Base-by-base conservation (phyloP, 805 yeast genomes). In the Saccharomycopsis sp. region DNA sequence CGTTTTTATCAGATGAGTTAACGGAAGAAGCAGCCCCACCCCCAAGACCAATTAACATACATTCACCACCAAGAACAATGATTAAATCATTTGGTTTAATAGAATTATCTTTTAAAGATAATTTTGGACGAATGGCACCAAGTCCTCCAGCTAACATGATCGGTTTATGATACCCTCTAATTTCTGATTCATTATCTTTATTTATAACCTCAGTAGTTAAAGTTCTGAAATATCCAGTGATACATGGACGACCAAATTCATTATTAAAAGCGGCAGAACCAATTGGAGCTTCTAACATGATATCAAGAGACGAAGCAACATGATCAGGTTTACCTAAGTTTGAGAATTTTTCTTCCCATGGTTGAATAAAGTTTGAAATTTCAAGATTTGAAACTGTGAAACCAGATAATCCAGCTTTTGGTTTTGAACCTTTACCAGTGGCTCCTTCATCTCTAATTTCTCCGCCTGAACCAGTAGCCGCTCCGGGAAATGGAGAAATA, bases 371-470 rank as follows among this genome's bases (percentile, higher is more conserved):
- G 18, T 67, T 75, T 36, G 98, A 98, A 52, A 92, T 88, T 49
- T 74, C 69, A 59, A 92, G 70, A 62, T 92, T 97, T 30, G 94
- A 79, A 18, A 87, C 96, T 9, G 94, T 73, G 62, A 78, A 92
- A 6, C 99, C 99, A 31, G 94, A 70, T 47, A 92, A 69, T 41
- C 99, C 99, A 56, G 96, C 95, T 64, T 92, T 89, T 33, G 97
- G 76, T 61, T 86, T 86, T 20, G 97, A 89, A 34, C 99, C 99
- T 60, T 96, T 77, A 49, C 99, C 99, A 20, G 92, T 95, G 23
- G 99, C 98, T 65, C 96, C 98, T 66, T 92, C 99, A 62, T 92
- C 99, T 71, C 99, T 84, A 55, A 92, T 92, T 64, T 92, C 99
- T 67, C 99, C 99, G 60, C 99, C 99, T 9, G 97, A 88, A 49